phyloP scores from a whole-genome alignment of 192 early-diverging fungal species.

The Coemansia sp. region DNA sequence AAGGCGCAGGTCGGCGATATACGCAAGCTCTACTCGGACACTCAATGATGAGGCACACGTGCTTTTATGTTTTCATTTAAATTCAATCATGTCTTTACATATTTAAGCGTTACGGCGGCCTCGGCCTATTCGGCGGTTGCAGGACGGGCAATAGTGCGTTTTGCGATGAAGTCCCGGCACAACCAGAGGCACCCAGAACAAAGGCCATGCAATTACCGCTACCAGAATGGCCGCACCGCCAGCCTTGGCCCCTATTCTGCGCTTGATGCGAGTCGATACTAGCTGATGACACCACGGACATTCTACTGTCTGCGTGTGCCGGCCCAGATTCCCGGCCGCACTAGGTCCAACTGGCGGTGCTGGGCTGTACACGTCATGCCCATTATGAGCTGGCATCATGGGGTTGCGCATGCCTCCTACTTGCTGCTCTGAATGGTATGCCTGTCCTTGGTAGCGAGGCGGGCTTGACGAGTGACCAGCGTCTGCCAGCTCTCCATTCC shows the following conservation, averaged over 20 bases:
- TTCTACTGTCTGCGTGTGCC: constrained; percentile 32
- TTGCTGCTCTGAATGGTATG: background rate
- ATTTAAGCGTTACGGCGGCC: constrained; percentile 16
- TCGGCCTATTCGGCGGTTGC: constrained; percentile 41
- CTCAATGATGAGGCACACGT: background rate
- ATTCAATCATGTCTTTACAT: background rate
- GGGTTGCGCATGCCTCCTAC: constrained; percentile 19
- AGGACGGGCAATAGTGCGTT: constrained; percentile 47
- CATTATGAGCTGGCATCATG: constrained; percentile 21
- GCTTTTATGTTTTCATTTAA: background rate
- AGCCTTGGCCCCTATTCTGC: constrained; percentile 30
- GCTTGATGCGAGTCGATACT: constrained; percentile 21
- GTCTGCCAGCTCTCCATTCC: constrained; percentile 1
- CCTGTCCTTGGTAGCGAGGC: background rate
- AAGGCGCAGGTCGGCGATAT: constrained; percentile 16
- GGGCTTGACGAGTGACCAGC: no score
- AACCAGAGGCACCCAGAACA: constrained; percentile 50
- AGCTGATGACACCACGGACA: constrained; percentile 49
- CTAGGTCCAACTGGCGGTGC: constrained; percentile 26
- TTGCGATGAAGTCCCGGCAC: constrained; percentile 43
- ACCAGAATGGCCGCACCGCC: constrained; percentile 36
- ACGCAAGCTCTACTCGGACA: constrained; percentile 46
- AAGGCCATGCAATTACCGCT: constrained; percentile 38
- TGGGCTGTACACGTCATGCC: constrained; percentile 20
- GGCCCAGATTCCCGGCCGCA: constrained; percentile 28